phyloP scores from a whole-genome alignment of 1,139 yeast genomes.

The Nakaseomyces glabratus region DNA sequence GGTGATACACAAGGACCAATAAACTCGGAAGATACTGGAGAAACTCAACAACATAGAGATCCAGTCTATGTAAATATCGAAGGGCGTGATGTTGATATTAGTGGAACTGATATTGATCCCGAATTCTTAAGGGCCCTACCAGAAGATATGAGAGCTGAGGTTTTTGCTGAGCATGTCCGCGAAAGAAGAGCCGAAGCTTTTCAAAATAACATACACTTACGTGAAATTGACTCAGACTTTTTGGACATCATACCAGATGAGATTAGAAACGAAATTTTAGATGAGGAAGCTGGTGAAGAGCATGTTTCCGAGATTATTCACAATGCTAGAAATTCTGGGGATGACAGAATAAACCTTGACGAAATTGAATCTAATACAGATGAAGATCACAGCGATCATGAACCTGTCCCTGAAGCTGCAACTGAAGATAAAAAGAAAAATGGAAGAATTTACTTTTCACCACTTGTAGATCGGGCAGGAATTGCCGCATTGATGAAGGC shows the following conservation, averaged over 20 bases:
- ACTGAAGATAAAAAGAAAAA: conserved; percentile 27
- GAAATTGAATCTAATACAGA: conserved; percentile 23
- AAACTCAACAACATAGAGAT: conserved; percentile 24
- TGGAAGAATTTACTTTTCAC: conserved; percentile 45
- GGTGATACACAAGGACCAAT: too few relatives aligned
- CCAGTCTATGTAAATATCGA: conserved; percentile 72
- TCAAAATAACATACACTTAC: conserved; percentile 38
- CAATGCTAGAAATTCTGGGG: conserved; percentile 14
- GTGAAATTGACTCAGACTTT: conserved; percentile 77
- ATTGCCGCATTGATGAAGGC: conserved; percentile 64
- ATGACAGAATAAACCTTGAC: conserved; percentile 29
- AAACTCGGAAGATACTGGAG: too few relatives aligned
- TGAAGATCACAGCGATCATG: conserved; percentile 14
- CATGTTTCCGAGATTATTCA: conserved; percentile 20
- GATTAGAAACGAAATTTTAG: conserved; percentile 63
- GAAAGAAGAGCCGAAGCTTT: conserved; percentile 45
- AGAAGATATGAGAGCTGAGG: conserved; percentile 89
- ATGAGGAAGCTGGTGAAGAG: conserved; percentile 52
- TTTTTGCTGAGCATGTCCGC: conserved; percentile 74
- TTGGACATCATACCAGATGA: conserved; percentile 72
- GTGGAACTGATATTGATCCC: conserved; percentile 88
- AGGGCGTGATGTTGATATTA: conserved; percentile 72
- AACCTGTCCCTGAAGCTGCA: conserved; percentile 9
- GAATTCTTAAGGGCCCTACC: conserved; percentile 86
- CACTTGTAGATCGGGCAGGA: conserved; percentile 69